A percentile compares a stretch with the other conserved stretches of the same genome.
phyloP scores from a whole-genome alignment of 2,329 filamentous ascomycete genomes.

The Coniochaeta pulveracea region DNA sequence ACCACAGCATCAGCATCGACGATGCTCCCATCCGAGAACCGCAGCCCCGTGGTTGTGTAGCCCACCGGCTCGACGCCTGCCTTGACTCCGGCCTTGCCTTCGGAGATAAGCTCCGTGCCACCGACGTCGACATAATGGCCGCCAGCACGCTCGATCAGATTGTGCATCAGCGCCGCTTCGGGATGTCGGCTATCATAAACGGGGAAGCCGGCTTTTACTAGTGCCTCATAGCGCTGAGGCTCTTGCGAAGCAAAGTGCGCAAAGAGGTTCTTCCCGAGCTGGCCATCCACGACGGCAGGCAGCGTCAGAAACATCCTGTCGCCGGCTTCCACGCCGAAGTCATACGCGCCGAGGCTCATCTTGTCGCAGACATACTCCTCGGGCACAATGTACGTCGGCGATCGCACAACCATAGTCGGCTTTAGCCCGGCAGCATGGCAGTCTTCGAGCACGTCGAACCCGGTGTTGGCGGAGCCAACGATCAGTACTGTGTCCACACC shows the following conservation, averaged over 20 bases:
- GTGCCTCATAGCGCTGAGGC: conserved; percentile 20
- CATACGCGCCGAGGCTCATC: conserved; percentile 19
- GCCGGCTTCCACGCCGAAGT: conserved; percentile 10
- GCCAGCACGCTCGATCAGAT: conserved; percentile 24
- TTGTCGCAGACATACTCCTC: conserved; percentile 16
- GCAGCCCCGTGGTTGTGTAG: conserved; percentile 19
- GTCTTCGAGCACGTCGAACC: conserved; percentile 26
- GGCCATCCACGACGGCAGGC: conserved; percentile 13
- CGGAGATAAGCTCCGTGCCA: conserved; percentile 18
- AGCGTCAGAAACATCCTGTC: conserved; percentile 13
- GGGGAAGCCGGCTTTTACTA: conserved; percentile 23
- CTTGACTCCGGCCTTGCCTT: conserved; percentile 19
- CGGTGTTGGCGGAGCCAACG: conserved; percentile 28
- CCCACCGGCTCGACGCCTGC: conserved; percentile 17
- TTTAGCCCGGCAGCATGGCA: conserved; percentile 18
- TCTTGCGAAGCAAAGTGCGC: conserved; percentile 15
- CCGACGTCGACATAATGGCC: conserved; percentile 29
- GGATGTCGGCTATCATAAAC: conserved; percentile 20
- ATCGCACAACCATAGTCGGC: conserved; percentile 23
- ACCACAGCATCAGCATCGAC: conserved; percentile 24
- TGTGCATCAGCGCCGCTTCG: conserved; percentile 14
- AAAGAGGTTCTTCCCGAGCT: conserved; percentile 12
- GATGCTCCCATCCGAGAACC: conserved; percentile 20
- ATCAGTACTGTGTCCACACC: conserved; percentile 12
- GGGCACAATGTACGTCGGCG: conserved; percentile 22